Evolutionary conservation across 495 filamentous ascomycete species (phyloP).

Genomic region (Aspergillus panamensis): DNA sequence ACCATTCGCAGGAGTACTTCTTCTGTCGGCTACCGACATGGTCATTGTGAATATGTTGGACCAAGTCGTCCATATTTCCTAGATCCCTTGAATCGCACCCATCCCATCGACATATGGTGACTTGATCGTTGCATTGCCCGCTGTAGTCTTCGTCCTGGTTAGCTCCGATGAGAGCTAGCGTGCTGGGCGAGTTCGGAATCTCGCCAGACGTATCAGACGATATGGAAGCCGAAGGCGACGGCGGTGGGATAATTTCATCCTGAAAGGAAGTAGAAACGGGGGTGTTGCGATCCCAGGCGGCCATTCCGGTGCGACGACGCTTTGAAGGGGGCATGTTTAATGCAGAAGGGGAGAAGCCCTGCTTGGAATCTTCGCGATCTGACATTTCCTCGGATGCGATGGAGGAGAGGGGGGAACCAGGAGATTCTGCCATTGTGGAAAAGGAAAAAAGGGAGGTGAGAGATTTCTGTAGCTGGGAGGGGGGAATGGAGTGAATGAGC

Average conservation of each 20-base stretch:
- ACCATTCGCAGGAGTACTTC: conserved; percentile 94
- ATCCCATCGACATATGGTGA: conserved; percentile 86
- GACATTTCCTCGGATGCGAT: conserved; percentile 48
- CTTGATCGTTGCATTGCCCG: conserved; percentile 71
- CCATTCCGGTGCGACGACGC: conserved; percentile 47
- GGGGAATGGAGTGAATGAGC: conserved; percentile 9
- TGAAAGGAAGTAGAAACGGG: conserved; percentile 42
- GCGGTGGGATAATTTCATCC: conserved; percentile 36
- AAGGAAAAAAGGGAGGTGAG: background rate
- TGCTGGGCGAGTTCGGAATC: conserved; percentile 52
- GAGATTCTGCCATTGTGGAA: conserved; percentile 46
- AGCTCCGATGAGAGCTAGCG: conserved; percentile 46
- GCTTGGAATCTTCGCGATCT: conserved; percentile 48
- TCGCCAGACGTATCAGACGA: conserved; percentile 86
- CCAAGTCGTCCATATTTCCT: conserved; percentile 89
- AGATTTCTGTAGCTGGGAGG: conserved; percentile 2
- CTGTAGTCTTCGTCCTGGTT: conserved; percentile 74
- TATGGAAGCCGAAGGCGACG: conserved; percentile 55
- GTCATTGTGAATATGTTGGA: conserved; percentile 88
- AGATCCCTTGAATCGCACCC: conserved; percentile 77
- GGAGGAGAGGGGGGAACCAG: conserved; percentile 51
- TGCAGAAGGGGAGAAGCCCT: conserved; percentile 40
- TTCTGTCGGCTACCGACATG: conserved; percentile 82
- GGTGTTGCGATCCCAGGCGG: conserved; percentile 49
- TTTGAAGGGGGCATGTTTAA: conserved; percentile 51